Conservation (phyloP, 495 filamentous ascomycete genomes). For the Halenospora varia region DNA sequence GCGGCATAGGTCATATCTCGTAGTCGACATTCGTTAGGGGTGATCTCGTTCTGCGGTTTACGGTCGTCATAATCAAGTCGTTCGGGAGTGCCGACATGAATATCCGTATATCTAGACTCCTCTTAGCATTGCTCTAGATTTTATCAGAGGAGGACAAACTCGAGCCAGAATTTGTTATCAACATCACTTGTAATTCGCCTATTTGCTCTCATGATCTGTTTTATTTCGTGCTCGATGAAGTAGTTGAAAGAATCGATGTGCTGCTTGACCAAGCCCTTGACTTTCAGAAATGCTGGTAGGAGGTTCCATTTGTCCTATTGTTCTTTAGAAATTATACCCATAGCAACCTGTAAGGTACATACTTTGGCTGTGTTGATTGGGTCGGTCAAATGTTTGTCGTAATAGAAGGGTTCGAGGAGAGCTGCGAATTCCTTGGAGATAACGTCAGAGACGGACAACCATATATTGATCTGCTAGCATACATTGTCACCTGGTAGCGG, state of each 20-base stretch:
- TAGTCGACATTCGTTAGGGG: conserved; percentile 91
- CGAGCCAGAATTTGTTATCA: conserved; percentile 79
- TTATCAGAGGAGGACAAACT: conserved; percentile 35
- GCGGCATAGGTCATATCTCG: conserved; percentile 95
- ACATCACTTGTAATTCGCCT: conserved; percentile 81
- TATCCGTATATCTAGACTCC: conserved; percentile 62
- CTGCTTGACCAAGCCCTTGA: conserved; percentile 94
- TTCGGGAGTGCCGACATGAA: conserved; percentile 75
- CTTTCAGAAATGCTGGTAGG: conserved; percentile 91
- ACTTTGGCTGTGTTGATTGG: conserved; percentile 82
- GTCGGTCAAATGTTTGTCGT: conserved; percentile 87
- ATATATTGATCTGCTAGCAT: neutral
- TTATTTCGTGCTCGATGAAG: conserved; percentile 91
- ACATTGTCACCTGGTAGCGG: conserved; percentile 18
- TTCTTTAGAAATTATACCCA: neutral
- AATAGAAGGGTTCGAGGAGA: conserved; percentile 91
- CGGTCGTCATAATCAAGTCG: conserved; percentile 66
- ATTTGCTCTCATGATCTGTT: conserved; percentile 91
- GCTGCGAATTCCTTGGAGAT: conserved; percentile 69
- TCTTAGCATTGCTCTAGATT: neutral
- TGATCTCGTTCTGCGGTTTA: conserved; percentile 58
- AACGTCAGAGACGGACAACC: conserved; percentile 18
- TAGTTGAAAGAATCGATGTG: conserved; percentile 99
- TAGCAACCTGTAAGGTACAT: neutral
- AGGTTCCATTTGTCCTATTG: conserved; percentile 88